phyloP scores from a whole-genome alignment of 345 rosid species.

The Limnanthes douglasii region DNA sequence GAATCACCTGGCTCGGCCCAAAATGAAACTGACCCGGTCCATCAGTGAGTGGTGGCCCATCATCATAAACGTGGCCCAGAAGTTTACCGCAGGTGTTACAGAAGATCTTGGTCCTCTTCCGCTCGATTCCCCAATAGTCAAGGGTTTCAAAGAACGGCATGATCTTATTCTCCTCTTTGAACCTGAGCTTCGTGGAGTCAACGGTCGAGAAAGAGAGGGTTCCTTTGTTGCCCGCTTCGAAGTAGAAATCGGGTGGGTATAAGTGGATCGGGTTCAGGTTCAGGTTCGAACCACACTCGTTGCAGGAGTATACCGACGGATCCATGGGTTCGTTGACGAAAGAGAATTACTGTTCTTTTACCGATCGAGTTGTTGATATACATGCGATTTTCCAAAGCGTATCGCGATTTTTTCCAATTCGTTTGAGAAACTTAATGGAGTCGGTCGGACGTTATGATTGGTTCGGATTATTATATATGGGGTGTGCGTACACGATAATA shows the following conservation, averaged over 20 bases:
- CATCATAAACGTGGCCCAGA: conserved; percentile 64
- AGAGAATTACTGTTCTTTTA: too few species aligned
- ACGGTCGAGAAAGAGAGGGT: conserved; percentile 56
- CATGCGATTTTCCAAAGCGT: too few species aligned
- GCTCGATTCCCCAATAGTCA: conserved; percentile 78
- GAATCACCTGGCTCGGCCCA: conserved; percentile 80
- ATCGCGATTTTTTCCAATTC: too few species aligned
- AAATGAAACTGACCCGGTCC: conserved; percentile 56
- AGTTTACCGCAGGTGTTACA: conserved; percentile 45
- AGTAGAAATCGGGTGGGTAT: conserved; percentile 62
- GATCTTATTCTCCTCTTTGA: conserved; percentile 77
- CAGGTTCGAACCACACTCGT: conserved; percentile 57
- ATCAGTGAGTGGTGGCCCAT: conserved; percentile 60
- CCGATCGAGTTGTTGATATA: too few species aligned
- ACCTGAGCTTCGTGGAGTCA: conserved; percentile 53
- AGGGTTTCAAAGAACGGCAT: conserved; percentile 71
- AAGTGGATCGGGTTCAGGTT: conserved; percentile 38
- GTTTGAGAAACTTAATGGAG: too few species aligned
- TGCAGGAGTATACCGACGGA: conserved; percentile 44
- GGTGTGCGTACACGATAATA: too few species aligned
- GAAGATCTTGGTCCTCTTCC: conserved; percentile 57
- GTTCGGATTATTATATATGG: too few species aligned
- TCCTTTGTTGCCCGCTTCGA: conserved; percentile 90
- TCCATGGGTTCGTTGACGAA: conserved; percentile 18
- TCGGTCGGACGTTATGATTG: too few species aligned